Percentiles rank a stretch among this genome's conserved stretches.
Evolutionary conservation across 2,329 filamentous ascomycete genomes (phyloP).

Genomic region (Periconia sp.): DNA sequence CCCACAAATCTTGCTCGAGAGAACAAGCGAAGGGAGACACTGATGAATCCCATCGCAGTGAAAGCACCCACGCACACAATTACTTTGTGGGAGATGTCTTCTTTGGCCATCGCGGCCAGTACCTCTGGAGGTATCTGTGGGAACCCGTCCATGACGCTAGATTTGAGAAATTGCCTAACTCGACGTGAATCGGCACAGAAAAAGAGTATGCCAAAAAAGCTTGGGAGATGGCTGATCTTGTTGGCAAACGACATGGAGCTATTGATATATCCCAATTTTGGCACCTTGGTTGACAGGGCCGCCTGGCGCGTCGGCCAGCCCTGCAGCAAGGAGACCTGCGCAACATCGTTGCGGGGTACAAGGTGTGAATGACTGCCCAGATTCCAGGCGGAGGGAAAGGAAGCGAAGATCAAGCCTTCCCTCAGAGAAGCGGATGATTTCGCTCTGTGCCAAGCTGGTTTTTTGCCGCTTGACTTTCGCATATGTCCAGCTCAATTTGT

Average conservation of each 20-base stretch:
- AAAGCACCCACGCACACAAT: constrained; percentile 5
- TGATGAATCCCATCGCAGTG: constrained; percentile 3
- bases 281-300: background rate
- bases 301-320: no score
- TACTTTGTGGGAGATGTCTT: constrained; percentile 6
- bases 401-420: background rate
- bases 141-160: background rate
- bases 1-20: background rate
- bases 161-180: background rate
- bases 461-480: background rate
- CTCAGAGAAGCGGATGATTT: background rate
- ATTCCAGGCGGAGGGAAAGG: background rate
- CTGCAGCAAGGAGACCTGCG: background rate
- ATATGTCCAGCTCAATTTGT: background rate
- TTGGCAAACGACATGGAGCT: background rate
- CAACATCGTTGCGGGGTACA: background rate
- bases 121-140: constrained; percentile 8
- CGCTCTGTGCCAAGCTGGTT: background rate
- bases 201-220: background rate
- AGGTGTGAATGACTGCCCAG: background rate
- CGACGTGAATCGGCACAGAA: background rate
- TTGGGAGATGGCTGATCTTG: background rate
- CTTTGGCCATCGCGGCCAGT: constrained; percentile 6
- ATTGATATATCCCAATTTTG: background rate
- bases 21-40: constrained; percentile 7